Base-by-base conservation (phyloP, 2,329 filamentous ascomycete genomes). In the Corynespora cassiicola region DNA sequence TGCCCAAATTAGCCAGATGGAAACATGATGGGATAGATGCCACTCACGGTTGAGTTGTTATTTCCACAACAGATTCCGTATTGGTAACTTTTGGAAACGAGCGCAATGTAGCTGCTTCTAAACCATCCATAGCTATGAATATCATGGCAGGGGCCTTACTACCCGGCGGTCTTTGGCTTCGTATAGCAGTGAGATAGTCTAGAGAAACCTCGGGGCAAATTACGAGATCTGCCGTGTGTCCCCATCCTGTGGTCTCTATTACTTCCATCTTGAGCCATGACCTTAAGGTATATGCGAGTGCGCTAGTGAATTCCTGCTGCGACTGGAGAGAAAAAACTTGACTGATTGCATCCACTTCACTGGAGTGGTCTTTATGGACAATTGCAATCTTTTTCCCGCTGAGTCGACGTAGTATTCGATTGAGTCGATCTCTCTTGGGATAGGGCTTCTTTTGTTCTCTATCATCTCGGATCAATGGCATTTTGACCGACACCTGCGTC, bases 31-130 rank as follows among this genome's bases (percentile, higher is more conserved):
- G 9, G 4, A 6, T 10, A 10, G 15, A 16, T 4, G 14, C 3
- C 11, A 56, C 61, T 51, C 33, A 65, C 56, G 65, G 65, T 20
- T 68, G 65, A 3, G 61, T 61, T 17, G 65, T 54, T 4, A 68
- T 58, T 31, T 68, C 63, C 0, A 65, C 61, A 2, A 65, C 57
- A 7, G 54, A 58, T 31, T 65, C 54, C 20, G 52, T 55, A 22
- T 45, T 60, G 9, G 36, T 22, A 0, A 66, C 48, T 5, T 63
- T 60, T 7, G 47, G 59, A 32, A 68, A 63, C 2, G 57, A 56
- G 7, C 61, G 56, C n/a, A 68, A 39, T 6, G 59, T 59, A 2
- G 63, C 47, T 11, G 63, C 63, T 43, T 69, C 61, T 0, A 65
- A 44, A 10, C 50, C 53, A 27, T 68, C 62, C 39, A 65, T 52